Conservation (phyloP, 177 flowering plant species). For the Tripterygium wilfordii region DNA sequence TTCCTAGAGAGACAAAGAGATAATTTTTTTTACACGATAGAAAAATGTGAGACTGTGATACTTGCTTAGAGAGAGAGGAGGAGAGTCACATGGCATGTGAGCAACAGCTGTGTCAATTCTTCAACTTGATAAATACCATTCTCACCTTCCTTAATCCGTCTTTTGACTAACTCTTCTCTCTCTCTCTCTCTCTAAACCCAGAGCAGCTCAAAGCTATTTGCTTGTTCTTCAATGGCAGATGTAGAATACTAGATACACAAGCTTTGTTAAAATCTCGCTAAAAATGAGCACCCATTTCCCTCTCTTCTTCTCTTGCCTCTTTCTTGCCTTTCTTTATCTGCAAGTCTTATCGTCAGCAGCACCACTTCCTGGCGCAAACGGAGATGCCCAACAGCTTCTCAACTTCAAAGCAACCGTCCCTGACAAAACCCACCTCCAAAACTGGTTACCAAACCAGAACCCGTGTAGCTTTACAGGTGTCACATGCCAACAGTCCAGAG, state of each 20-base stretch:
- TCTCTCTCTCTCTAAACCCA: constrained; percentile 16
- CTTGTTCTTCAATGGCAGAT: constrained; percentile 27
- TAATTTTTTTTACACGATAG: background rate
- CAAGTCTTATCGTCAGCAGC: constrained; percentile 3
- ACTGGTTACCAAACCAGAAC: constrained; percentile 38
- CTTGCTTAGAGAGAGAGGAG: background rate
- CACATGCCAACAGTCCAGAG: constrained; percentile 37
- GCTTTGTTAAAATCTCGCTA: background rate
- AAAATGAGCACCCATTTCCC: constrained; percentile 6
- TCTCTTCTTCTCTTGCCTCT: constrained; percentile 9
- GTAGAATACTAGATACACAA: constrained; percentile 15
- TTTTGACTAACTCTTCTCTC: constrained; percentile 36
- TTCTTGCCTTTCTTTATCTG: constrained; percentile 7
- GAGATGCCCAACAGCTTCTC: constrained; percentile 42
- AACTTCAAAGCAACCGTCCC: constrained; percentile 46
- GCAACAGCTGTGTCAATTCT: constrained; percentile 31
- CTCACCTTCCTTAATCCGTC: constrained; percentile 23
- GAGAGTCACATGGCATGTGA: constrained; percentile 42
- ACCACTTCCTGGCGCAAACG: constrained; percentile 4
- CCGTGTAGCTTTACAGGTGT: constrained; percentile 72
- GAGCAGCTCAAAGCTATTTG: constrained; percentile 12
- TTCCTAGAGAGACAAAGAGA: background rate
- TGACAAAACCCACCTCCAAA: constrained; percentile 28
- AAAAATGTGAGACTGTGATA: background rate
- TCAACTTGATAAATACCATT: constrained; percentile 34